Evolutionary conservation across 116 monocot species (phyloP).

Genomic region (Dioscorea cayenensis): DNA sequence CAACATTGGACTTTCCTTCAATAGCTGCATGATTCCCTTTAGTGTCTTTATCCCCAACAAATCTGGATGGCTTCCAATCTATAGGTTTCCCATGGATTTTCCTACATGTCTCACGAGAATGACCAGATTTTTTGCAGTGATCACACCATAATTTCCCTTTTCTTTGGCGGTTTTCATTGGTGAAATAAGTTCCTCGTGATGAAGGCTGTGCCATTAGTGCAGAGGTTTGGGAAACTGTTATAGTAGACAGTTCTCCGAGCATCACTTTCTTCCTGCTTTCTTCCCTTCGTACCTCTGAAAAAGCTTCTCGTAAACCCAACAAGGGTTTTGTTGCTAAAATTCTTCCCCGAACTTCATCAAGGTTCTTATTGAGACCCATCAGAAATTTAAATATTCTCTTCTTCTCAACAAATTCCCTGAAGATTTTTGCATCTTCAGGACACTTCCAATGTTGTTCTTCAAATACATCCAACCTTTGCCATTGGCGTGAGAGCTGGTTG

Average conservation of each 20-base stretch:
- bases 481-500: not conserved
- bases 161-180: not conserved
- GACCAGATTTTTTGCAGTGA: not conserved
- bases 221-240: too few relatives aligned
- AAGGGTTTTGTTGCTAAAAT: not conserved
- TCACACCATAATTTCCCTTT: not conserved
- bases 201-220: too few relatives aligned
- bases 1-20: not conserved
- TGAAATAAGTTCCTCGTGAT: not conserved
- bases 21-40: not conserved
- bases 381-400: not conserved
- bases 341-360: not conserved
- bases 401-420: not conserved
- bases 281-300: not conserved
- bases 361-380: not conserved
- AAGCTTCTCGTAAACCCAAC: not conserved
- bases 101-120: not conserved
- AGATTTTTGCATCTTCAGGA: not conserved
- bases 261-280: not conserved
- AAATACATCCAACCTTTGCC: not conserved
- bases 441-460: not conserved
- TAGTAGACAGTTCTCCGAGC: not conserved
- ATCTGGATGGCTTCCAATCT: not conserved
- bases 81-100: not conserved
- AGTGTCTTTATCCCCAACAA: not conserved